Conservation (phyloP, 257 asterid genomes). For the Dorcoceras hygrometricum region DNA sequence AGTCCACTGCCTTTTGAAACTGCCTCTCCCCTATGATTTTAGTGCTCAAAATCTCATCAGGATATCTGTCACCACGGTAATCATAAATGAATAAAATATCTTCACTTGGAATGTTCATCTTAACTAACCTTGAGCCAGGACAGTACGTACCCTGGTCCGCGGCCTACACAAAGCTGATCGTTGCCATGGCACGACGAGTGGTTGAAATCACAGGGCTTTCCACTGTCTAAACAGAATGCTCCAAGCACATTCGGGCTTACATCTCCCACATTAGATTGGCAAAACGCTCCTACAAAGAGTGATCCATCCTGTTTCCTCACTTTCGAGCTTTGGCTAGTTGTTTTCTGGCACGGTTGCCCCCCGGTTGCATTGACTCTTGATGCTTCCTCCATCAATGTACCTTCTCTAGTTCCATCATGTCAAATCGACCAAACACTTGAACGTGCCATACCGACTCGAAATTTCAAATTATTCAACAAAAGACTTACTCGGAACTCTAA, state of each 20-base stretch:
- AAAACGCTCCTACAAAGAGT: conserved; percentile 56
- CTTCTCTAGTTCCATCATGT: conserved; percentile 7
- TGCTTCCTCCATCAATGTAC: conserved; percentile 24
- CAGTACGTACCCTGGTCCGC: conserved; percentile 63
- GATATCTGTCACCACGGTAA: conserved; percentile 32
- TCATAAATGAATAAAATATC: background rate
- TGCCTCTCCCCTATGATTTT: conserved; percentile 63
- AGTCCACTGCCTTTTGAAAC: conserved; percentile 48
- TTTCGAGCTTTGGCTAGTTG: conserved; percentile 46
- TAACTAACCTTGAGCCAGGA: background rate
- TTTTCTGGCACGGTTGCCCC: conserved; percentile 38
- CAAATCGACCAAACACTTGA: background rate
- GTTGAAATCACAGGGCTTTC: conserved; percentile 59
- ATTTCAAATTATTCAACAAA: background rate
- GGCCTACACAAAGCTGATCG: conserved; percentile 58
- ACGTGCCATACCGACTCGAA: background rate
- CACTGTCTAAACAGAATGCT: conserved; percentile 58
- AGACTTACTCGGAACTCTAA: conserved; percentile 24
- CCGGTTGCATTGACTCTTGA: conserved; percentile 43
- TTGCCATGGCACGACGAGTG: conserved; percentile 60
- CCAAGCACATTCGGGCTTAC: conserved; percentile 63
- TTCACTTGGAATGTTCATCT: background rate
- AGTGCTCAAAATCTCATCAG: conserved; percentile 60
- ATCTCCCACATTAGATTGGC: conserved; percentile 69
- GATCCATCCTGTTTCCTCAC: conserved; percentile 46